Base-by-base conservation (phyloP, 176 grass and related monocot genomes). In the Triticum aestivum region DNA sequence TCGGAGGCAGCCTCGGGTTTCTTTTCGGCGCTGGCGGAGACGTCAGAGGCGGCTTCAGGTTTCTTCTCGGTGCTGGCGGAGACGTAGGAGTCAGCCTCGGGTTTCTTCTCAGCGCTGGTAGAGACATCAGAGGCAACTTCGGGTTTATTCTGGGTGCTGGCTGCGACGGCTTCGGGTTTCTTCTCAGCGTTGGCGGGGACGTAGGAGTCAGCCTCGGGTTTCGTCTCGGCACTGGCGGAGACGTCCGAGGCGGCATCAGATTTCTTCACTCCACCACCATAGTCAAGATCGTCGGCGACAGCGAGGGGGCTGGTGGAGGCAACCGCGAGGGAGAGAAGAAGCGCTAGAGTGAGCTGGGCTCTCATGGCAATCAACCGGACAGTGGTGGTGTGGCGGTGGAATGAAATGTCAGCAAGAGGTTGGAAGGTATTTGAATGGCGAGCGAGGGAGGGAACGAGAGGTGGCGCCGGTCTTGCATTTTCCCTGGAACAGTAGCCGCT, bases 281-380 rank as follows among this genome's bases (percentile, higher is more conserved):
- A 68, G 30, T 30, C 65, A 7, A 69, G 66, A 18, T 69, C 66
- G 15, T 54, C 51, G 5, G 51, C 51, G 15, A 54, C 15, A 54
- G 24, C 86, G 0, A 69, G 27, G 3, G 18, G 20, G 6, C 63
- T n/a, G 0, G 45, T 39, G 35, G 65, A 30, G n/a, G 73, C 4
- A 30, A 73, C 21, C 54, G 27, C 8, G 13, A 91, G 21, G 49
- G 86, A 34, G 9, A 89, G 42, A 37, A 89, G 32, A 34, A 88
- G 23, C 7, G 27, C 18, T 38, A 91, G 33, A 45, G 79, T 34
- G 11, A 90, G 64, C n/a, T 59, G 54, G 1, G 77, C 12, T 64
- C 44, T 82, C 87, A 89, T 89, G 1, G 24, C 64, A 56, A 59
- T 15, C 30, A 61, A 15, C 8, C 39, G 35, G 18, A 3, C 2